Evolutionary conservation across 345 rosid species (phyloP), one percentile per base, ranked within the genome.

Genomic region (Corchorus capsularis): DNA sequence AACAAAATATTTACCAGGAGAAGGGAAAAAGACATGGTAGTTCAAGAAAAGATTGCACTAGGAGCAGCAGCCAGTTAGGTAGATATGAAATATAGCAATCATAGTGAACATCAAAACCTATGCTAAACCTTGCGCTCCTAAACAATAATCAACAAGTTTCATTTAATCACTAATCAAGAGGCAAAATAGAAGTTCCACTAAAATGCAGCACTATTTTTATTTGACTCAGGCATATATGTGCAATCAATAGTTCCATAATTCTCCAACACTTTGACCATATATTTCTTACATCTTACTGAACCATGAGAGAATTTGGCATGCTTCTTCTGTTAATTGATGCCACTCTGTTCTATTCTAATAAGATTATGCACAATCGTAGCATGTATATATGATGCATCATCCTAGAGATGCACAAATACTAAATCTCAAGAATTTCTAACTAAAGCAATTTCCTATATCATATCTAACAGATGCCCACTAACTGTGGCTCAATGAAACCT

Each of bases 1-100:
- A 35, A 62, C 6, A 73, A 69, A 54, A 59, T 7, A 68, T 35
- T 50, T 35, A 63, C 41, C 75, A n/a, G 47, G 16, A 52, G 27
- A 73, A 69, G 14, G 14, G 39, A 46, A 69, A 69, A 56, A 62
- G 50, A 15, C 16, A 69, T 47, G 54, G 72, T 15, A 69, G 55
- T 32, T 54, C 73, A 53, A 66, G 14, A 10, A 11, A 22, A 13
- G 8, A 80, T 12, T 6, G 12, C 39, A 69, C 34, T 20, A 19
- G 32, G 37, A 72, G 50, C 46, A 70, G 56, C 63, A 45, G 22
- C 37, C 53, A 46, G 39, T 55, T 45, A 49, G 34, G 54, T 47
- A 63, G 43, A 27, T n/a, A 73, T 54, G 47, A 65, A 13, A 60
- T 22, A 7, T 41, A 17, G 35, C 20, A 10, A 22, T 52, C 41